Base-by-base conservation (phyloP, 2,329 filamentous ascomycete species). In the Alternaria atra region DNA sequence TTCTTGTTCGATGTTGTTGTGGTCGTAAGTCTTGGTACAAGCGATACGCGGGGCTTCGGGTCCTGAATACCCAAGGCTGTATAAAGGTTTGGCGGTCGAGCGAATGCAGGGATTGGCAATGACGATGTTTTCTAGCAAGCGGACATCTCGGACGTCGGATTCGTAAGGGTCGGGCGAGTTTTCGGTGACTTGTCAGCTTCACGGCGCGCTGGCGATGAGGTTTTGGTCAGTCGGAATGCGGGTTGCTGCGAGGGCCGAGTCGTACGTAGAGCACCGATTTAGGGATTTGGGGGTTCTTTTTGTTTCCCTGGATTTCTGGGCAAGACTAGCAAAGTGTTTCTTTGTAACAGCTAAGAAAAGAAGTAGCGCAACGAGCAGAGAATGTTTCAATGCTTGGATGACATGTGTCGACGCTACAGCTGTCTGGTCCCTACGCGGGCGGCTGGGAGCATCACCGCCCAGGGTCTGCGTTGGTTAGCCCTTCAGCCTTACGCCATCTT, bases 401-500 rank as follows among this genome's bases (percentile, higher is more conserved):
- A 34, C 53, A 60, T 50, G 46, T 47, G 27, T 40, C 58, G 20
- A 39, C 53, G 46, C 56, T 44, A 46, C 50, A 34, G 32, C 46
- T 55, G 46, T 34, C 42, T 56, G 46, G 37, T 17, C 15, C 30
- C 35, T 44, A 58, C 43, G 51, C 55, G 42, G 29, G 57, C 57
- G 57, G 57, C 57, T 60, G 57, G 57, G 52, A 60, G 48, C 47
- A 44, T 37, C 34, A 6, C 35, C 44, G 30, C 23, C 53, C 55
- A 51, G 55, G 55, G 55, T 58, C 30, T 40, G 53, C 53, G 17
- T 42, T 50, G 53, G 53, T 25, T 35, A 42, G 40, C 51, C 37
- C 20, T 39, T 58, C 58, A 61, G 58, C 58, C 58, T 58, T 61
- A 58, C 35, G 48, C 58, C 58, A 61, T 50, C 46, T 50, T 50